Evolutionary conservation across 805 yeast species (phyloP).

Genomic region (Myxozyma geophila): DNA sequence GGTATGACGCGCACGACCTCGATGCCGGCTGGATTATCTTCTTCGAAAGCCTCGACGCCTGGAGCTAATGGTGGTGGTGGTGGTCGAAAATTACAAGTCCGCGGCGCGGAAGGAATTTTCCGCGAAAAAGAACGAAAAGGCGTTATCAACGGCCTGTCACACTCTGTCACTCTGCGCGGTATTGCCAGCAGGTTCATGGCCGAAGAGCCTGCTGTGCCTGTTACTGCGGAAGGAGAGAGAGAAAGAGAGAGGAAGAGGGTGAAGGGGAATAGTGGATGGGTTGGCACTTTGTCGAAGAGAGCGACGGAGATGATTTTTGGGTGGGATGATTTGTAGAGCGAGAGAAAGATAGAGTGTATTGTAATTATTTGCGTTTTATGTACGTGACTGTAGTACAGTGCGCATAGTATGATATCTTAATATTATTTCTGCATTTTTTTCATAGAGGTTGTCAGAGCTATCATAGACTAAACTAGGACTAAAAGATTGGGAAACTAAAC

Average conservation of each 20-base stretch:
- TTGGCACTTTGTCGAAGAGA: slow-evolving; percentile 41
- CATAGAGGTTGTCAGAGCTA: too few relatives aligned
- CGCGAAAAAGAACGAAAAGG: slow-evolving; percentile 34
- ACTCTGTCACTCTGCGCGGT: slow-evolving; percentile 26
- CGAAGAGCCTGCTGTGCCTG: slow-evolving; percentile 6
- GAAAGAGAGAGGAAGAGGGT: not conserved
- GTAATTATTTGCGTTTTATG: not conserved
- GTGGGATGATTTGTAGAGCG: slow-evolving; percentile 53
- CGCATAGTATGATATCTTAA: too few relatives aligned
- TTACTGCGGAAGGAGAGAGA: not conserved
- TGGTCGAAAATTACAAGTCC: slow-evolving; percentile 29
- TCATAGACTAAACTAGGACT: too few relatives aligned
- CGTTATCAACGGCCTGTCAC: slow-evolving; percentile 16
- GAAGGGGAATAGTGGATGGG: slow-evolving; percentile 38
- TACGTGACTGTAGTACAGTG: too few relatives aligned
- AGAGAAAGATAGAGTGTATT: not conserved
- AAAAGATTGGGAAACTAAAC: too few relatives aligned
- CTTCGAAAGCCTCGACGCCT: slow-evolving; percentile 1
- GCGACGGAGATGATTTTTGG: slow-evolving; percentile 59
- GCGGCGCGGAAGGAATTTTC: slow-evolving; percentile 40
- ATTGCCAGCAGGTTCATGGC: slow-evolving; percentile 28
- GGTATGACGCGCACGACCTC: slow-evolving; percentile 31
- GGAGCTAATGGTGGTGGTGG: not conserved
- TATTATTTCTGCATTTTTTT: too few relatives aligned
- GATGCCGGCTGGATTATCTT: slow-evolving; percentile 28